These are phyloP conservation scores for Mycena vulgaris DNA, from an alignment of 768 basidiomycete species.

Conservation along the genomic window DNA sequence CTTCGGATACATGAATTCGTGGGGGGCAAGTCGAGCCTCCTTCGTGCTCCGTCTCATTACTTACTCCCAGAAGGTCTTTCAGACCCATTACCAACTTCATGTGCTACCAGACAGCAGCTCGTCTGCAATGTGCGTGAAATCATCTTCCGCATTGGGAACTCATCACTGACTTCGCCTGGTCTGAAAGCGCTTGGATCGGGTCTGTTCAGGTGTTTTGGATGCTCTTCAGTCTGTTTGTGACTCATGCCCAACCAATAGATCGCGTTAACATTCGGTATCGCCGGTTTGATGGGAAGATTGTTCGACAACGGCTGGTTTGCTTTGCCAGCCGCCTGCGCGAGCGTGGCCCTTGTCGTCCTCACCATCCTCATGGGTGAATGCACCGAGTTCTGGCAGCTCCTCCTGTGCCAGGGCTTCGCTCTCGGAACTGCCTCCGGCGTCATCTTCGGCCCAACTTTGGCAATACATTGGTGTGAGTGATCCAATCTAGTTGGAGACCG, in stretches of 20 bases:
- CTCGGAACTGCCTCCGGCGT: conserved; percentile 75
- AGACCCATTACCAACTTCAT: conserved; percentile 76
- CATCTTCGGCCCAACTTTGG: conserved; percentile 74
- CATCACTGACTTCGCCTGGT: background rate
- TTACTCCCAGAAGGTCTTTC: conserved; percentile 69
- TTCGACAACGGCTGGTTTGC: conserved; percentile 83
- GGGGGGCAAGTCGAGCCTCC: conserved; percentile 69
- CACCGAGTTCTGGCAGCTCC: conserved; percentile 82
- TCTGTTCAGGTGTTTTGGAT: conserved; percentile 70
- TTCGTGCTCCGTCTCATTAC: background rate
- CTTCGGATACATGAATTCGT: conserved; percentile 81
- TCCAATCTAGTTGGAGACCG: background rate
- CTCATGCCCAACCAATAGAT: conserved; percentile 58
- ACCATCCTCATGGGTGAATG: conserved; percentile 83
- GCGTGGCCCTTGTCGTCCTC: conserved; percentile 64
- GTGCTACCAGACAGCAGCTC: conserved; percentile 59
- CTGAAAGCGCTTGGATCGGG: conserved; percentile 83
- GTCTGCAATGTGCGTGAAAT: conserved; percentile 76
- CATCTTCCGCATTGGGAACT: background rate
- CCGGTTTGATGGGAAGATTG: conserved; percentile 74
- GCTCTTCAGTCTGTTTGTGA: background rate
- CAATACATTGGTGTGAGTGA: conserved; percentile 80
- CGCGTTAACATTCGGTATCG: conserved; percentile 74
- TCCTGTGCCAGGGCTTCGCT: conserved; percentile 81
- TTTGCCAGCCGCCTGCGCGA: conserved; percentile 62